phyloP scores from a whole-genome alignment of 495 filamentous ascomycete species.

The Pyrenopolyporus hunteri region DNA sequence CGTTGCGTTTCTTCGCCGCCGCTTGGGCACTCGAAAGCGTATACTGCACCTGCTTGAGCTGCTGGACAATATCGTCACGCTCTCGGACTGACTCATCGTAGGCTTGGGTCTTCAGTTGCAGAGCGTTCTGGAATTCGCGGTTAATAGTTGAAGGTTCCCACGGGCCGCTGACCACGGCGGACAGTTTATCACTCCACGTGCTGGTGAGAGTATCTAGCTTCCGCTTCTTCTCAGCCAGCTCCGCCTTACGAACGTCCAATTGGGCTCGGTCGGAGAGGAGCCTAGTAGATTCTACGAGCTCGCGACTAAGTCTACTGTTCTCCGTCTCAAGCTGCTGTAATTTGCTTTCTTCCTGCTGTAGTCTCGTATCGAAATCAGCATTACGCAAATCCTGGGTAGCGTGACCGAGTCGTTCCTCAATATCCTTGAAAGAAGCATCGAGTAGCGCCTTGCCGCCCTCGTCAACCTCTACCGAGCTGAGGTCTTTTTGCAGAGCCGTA shows the following conservation, averaged over 20 bases:
- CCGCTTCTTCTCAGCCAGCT: constrained; percentile 70
- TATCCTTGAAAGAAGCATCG: constrained; percentile 73
- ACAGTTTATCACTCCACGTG: constrained; percentile 73
- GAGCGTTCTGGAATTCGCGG: constrained; percentile 67
- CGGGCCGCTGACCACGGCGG: constrained; percentile 60
- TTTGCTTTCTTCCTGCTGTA: constrained; percentile 64
- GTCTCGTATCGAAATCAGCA: constrained; percentile 70
- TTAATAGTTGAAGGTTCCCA: constrained; percentile 79
- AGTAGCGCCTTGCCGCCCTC: constrained; percentile 80
- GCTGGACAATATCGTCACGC: constrained; percentile 70
- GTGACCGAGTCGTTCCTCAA: constrained; percentile 64
- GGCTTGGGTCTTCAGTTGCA: constrained; percentile 60
- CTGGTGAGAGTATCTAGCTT: constrained; percentile 77
- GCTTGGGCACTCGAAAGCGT: constrained; percentile 70
- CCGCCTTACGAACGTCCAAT: constrained; percentile 77
- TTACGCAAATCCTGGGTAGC: constrained; percentile 64
- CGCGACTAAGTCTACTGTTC: constrained; percentile 68
- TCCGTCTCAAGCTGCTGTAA: constrained; percentile 72
- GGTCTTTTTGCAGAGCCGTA: constrained; percentile 63
- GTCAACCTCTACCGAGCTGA: constrained; percentile 75
- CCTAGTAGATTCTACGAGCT: constrained; percentile 79
- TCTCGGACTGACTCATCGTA: constrained; percentile 66
- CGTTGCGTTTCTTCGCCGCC: constrained; percentile 65
- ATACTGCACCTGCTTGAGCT: constrained; percentile 78
- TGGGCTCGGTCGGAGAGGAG: constrained; percentile 79